These are phyloP conservation scores for Haematococcus sp. DNA, from an alignment of 139 green algal genomes.

Conservation along the genomic window DNA sequence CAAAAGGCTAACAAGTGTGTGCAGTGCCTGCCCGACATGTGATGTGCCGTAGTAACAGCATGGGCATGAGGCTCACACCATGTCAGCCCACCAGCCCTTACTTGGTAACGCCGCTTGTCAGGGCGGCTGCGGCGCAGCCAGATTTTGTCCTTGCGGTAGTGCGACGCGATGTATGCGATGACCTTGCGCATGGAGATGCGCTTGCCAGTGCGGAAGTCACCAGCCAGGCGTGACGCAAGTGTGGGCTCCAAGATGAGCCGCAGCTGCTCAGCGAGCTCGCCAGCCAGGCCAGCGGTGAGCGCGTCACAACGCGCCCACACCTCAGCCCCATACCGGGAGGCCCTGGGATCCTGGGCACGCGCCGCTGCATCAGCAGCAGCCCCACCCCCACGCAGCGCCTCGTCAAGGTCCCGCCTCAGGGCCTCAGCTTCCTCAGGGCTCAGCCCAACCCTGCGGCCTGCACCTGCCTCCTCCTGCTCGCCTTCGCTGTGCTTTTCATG, in stretches of 20 bases:
- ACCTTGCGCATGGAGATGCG: conserved; percentile 98
- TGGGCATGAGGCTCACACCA: no score
- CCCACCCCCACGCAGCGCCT: conserved; percentile 28
- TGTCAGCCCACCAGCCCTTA: conserved; percentile 8
- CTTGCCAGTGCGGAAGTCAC: conserved; percentile 95
- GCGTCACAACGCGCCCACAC: conserved; percentile 82
- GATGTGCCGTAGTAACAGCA: no score
- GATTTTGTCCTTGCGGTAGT: conserved; percentile 99
- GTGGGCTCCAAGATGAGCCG: conserved; percentile 94
- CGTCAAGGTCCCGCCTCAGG: conserved; percentile 60
- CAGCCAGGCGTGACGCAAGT: conserved; percentile 79
- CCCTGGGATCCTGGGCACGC: not conserved
- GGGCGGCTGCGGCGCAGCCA: conserved; percentile 93
- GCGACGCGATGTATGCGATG: conserved; percentile 95
- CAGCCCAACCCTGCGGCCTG: not conserved
- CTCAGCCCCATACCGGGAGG: conserved; percentile 34
- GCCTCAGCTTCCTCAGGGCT: conserved; percentile 26
- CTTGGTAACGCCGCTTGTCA: conserved; percentile 94
- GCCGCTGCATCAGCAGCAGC: conserved; percentile 17
- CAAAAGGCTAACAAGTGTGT: no score
- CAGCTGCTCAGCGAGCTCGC: conserved; percentile 95
- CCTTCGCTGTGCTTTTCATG: conserved; percentile 3
- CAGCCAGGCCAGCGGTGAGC: conserved; percentile 66
- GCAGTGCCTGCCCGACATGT: no score
- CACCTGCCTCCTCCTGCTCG: not conserved